These are phyloP conservation scores for Clonostachys solani DNA, from an alignment of 2,329 filamentous ascomycete genomes.

Conservation along the genomic window DNA sequence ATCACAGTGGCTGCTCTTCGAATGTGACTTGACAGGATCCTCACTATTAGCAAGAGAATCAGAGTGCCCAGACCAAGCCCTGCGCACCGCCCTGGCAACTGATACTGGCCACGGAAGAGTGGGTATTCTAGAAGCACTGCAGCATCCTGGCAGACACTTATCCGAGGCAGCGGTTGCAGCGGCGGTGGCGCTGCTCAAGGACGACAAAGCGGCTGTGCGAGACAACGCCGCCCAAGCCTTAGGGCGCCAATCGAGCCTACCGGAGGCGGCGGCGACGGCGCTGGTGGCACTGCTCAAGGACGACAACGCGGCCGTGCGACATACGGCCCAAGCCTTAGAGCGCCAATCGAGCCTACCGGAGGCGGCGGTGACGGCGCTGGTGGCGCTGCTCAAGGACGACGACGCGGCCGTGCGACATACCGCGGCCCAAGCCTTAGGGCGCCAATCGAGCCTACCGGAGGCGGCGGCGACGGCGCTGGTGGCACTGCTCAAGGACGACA, in stretches of 20 bases:
- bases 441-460: not conserved
- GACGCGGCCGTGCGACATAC: not conserved
- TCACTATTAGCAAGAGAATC: too few species aligned
- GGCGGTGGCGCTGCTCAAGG: not conserved
- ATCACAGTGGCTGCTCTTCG: slow-evolving; percentile 12
- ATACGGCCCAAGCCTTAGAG: too few species aligned
- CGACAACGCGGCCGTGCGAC: not conserved
- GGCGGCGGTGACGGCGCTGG: too few species aligned
- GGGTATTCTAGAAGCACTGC: too few species aligned
- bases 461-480: not conserved
- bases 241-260: not conserved
- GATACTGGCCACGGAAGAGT: too few species aligned
- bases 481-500: not conserved
- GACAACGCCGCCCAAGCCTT: not conserved
- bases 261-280: not conserved
- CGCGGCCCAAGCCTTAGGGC: not conserved
- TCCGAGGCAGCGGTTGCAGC: not conserved
- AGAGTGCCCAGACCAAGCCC: too few species aligned
- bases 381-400: too few species aligned
- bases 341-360: too few species aligned
- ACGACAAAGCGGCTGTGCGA: not conserved
- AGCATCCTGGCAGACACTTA: too few species aligned
- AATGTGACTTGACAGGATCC: too few species aligned
- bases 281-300: not conserved
- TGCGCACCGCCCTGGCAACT: too few species aligned